Percentiles rank a stretch among this genome's conserved stretches.
These are phyloP conservation scores for Raddia guianensis DNA, from an alignment of 176 grass and related monocot species.

Conservation along the genomic window DNA sequence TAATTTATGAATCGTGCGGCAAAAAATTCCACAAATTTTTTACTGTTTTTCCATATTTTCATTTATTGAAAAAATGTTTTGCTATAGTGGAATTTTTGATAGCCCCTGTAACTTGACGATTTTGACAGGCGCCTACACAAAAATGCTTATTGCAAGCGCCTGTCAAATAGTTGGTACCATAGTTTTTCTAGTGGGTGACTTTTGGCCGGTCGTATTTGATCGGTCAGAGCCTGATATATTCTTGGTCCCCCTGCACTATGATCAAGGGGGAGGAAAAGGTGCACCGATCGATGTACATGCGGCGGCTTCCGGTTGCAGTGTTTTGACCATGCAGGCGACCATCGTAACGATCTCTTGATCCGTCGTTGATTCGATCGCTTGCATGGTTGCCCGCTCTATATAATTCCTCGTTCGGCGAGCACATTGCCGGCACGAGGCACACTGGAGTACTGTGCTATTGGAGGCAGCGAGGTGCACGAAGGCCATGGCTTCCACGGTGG, in stretches of 20 bases:
- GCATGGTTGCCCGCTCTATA: constrained; percentile 19
- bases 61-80: no score
- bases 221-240: background rate
- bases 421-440: background rate
- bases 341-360: background rate
- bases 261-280: background rate
- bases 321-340: constrained; percentile 26
- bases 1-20: no score
- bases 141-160: no score
- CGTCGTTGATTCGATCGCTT: background rate
- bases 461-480: background rate
- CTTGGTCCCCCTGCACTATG: background rate
- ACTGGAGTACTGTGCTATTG: no score
- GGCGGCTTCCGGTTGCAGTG: constrained; percentile 27
- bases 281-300: background rate
- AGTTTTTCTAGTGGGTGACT: constrained; percentile 3
- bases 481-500: constrained; percentile 12
- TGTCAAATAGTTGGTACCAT: no score
- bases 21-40: no score
- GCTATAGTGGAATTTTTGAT: no score
- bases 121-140: no score
- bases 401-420: background rate
- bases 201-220: constrained; percentile 33
- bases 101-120: no score
- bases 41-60: no score